A percentile compares a stretch with the other conserved stretches of the same genome.
Conservation (phyloP, 1,284 basidiomycete species). For the Sphaerobolus stellatus region DNA sequence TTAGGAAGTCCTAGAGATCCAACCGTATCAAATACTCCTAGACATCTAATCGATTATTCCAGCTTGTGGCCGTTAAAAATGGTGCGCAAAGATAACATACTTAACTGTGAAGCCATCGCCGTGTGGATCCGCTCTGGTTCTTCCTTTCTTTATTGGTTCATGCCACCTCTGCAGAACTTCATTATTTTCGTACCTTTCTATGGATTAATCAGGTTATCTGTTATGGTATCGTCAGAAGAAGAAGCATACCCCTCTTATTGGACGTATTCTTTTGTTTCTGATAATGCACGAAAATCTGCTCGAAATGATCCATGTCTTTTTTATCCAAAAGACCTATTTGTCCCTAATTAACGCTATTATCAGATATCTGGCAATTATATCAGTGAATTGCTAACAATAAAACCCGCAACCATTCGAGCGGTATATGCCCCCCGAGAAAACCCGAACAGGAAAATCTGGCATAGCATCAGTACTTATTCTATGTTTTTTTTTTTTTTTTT, state of each 20-base stretch:
- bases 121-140: constrained; percentile 46
- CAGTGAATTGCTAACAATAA: constrained; percentile 50
- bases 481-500: neutral
- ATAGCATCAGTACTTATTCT: neutral
- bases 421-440: constrained; percentile 76
- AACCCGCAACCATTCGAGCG: constrained; percentile 64
- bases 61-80: constrained; percentile 3
- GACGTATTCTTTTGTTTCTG: constrained; percentile 58
- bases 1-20: constrained; percentile 66
- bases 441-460: constrained; percentile 69
- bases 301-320: constrained; percentile 68
- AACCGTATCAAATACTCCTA: constrained; percentile 75
- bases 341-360: constrained; percentile 38
- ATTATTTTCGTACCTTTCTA: constrained; percentile 46
- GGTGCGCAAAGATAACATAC: constrained; percentile 35
- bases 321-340: constrained; percentile 65
- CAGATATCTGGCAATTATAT: neutral
- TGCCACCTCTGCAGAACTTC: constrained; percentile 53
- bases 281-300: constrained; percentile 56
- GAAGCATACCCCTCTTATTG: constrained; percentile 43
- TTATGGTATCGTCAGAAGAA: neutral
- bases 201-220: neutral
- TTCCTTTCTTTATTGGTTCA: constrained; percentile 48
- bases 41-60: constrained; percentile 51
- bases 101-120: constrained; percentile 57